A percentile compares a stretch with the other conserved stretches of the same genome.
Conservation (phyloP, 2,329 filamentous ascomycete genomes). For the Leptographium radiaticola region DNA sequence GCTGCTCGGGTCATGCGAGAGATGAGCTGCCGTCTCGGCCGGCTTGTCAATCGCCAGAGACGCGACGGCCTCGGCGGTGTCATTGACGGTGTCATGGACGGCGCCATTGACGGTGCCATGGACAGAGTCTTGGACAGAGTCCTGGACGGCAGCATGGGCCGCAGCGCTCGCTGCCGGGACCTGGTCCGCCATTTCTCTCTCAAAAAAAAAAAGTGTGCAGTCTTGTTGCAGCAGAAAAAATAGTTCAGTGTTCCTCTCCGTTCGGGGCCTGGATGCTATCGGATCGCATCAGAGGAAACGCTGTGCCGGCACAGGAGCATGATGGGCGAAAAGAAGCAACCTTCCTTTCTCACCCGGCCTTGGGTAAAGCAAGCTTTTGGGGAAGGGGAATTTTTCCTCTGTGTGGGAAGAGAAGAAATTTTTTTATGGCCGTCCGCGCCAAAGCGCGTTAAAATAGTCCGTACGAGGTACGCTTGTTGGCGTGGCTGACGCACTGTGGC, state of each 20-base stretch:
- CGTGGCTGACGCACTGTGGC: constrained; percentile 1
- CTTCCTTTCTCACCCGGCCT: neutral
- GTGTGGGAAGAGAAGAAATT: neutral
- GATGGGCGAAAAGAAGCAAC: constrained; percentile 4
- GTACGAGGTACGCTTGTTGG: neutral
- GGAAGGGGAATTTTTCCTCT: neutral
- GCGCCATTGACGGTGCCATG: constrained; percentile 7
- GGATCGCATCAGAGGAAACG: constrained; percentile 7
- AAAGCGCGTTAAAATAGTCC: neutral
- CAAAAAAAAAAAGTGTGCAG: neutral
- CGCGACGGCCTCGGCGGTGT: constrained; percentile 5
- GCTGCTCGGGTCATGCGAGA: constrained; percentile 56
- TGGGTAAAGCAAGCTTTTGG: neutral
- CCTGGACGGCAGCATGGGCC: too few relatives aligned
- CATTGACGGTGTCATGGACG: constrained; percentile 4
- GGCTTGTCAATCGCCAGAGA: neutral
- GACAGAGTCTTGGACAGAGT: neutral
- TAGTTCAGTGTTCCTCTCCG: neutral
- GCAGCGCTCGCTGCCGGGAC: neutral
- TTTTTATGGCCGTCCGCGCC: neutral
- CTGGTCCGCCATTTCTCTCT: constrained; percentile 6
- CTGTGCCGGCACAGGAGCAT: constrained; percentile 7
- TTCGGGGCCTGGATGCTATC: constrained; percentile 3
- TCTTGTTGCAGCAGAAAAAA: too few relatives aligned
- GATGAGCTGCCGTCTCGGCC: neutral